Conservation (phyloP, 106 monocot genomes). For the Vanilla planifolia region DNA sequence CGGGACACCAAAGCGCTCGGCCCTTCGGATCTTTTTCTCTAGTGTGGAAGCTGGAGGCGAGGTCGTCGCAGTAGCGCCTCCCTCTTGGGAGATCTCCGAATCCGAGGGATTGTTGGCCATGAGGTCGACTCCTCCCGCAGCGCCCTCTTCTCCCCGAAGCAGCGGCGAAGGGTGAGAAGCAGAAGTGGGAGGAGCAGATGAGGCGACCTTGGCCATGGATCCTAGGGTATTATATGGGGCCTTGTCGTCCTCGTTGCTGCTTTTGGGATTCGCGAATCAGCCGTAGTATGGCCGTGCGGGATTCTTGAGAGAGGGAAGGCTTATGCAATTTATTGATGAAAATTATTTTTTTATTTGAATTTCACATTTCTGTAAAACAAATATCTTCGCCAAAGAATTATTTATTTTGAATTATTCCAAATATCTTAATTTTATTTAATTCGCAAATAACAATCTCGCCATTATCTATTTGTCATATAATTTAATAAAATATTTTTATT, state of each 20-base stretch:
- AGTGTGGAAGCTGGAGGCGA: conserved; percentile 12
- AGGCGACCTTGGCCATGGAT: background rate
- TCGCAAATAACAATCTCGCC: no score
- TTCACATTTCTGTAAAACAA: no score
- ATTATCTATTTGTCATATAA: no score
- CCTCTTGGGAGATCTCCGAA: background rate
- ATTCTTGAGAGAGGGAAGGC: no score
- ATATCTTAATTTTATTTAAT: no score
- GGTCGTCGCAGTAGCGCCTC: background rate
- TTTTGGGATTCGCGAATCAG: background rate
- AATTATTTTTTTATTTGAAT: no score
- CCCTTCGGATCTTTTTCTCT: conserved; percentile 49
- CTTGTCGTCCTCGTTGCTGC: background rate
- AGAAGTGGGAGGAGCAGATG: background rate
- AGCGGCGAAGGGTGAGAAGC: background rate
- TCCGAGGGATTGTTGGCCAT: conserved; percentile 6
- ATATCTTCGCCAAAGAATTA: no score
- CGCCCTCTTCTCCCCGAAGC: background rate
- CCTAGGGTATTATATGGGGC: conserved; percentile 15
- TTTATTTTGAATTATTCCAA: no score
- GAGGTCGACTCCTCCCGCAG: background rate
- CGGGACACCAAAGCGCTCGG: conserved; percentile 46
- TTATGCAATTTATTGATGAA: no score
- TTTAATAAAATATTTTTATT: no score
- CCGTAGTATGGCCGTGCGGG: no score